These are phyloP conservation scores for Sequoiadendron giganteum DNA, from an alignment of 75 land plant genomes.

Conservation along the genomic window DNA sequence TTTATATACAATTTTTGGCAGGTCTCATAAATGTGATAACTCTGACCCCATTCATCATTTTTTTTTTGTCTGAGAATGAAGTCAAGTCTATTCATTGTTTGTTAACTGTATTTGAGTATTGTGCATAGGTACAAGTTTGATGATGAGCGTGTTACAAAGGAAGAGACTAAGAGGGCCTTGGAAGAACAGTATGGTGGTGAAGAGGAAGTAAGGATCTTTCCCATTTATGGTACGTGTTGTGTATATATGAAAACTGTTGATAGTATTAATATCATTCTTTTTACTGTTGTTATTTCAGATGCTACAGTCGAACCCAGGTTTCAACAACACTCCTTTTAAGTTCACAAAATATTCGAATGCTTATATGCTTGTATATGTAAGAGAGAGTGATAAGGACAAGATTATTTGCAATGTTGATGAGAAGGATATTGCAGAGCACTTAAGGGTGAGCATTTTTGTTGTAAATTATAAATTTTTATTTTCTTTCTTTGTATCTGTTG, in stretches of 20 bases:
- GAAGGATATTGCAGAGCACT: slow-evolving; percentile 94
- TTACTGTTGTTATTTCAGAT: slow-evolving; percentile 37
- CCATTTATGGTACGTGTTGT: slow-evolving; percentile 25
- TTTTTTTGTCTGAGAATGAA: too few relatives aligned
- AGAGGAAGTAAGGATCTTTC: slow-evolving; percentile 43
- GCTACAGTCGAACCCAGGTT: slow-evolving; percentile 93
- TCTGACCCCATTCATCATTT: too few relatives aligned
- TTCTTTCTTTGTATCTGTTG: background rate
- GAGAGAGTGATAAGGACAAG: slow-evolving; percentile 96
- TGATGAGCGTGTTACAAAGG: slow-evolving; percentile 98
- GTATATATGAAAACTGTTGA: background rate
- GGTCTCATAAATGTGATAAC: too few relatives aligned
- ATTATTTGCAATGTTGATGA: slow-evolving; percentile 96
- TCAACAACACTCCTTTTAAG: slow-evolving; percentile 91
- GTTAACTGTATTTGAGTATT: too few relatives aligned
- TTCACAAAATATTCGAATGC: slow-evolving; percentile 99
- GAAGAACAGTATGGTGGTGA: slow-evolving; percentile 99
- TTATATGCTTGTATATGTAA: slow-evolving; percentile 97
- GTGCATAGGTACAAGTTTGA: slow-evolving; percentile 89
- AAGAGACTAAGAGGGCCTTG: slow-evolving; percentile 83
- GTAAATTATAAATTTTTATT: background rate
- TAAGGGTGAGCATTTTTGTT: slow-evolving; percentile 47
- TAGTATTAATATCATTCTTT: background rate
- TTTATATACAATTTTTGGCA: too few relatives aligned
- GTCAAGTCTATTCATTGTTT: too few relatives aligned